phyloP scores from a whole-genome alignment of 495 filamentous ascomycete species.

The Trichoderma gamsii region DNA sequence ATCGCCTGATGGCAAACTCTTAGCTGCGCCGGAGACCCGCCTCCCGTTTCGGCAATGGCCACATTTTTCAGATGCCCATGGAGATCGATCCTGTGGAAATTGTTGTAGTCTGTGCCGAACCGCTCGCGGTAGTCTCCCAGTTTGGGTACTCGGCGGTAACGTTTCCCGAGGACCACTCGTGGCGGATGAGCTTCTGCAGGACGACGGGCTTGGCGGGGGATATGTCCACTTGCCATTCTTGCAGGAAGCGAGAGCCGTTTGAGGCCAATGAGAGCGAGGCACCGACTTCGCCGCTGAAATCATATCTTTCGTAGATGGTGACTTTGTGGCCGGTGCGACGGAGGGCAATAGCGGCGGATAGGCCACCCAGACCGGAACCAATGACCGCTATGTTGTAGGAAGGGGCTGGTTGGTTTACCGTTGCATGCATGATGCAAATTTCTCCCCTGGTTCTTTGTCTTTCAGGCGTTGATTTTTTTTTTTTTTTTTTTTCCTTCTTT shows the following conservation, averaged over 20 bases:
- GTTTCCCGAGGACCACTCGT: conserved; percentile 36
- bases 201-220: conserved; percentile 39
- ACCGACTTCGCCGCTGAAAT: conserved; percentile 43
- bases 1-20: conserved; percentile 38
- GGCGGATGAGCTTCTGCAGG: conserved; percentile 42
- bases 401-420: background rate
- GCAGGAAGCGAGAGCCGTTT: conserved; percentile 40
- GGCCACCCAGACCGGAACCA: conserved; percentile 45
- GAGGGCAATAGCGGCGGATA: conserved; percentile 42
- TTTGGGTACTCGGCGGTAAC: conserved; percentile 38
- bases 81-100: conserved; percentile 52
- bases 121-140: conserved; percentile 29
- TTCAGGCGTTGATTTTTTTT: background rate
- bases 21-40: conserved; percentile 36
- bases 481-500: background rate
- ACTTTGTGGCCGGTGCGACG: conserved; percentile 42
- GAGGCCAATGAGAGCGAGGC: conserved; percentile 44
- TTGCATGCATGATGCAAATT: background rate
- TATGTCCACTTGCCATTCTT: conserved; percentile 38
- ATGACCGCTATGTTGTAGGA: conserved; percentile 35
- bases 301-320: conserved; percentile 44
- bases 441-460: background rate
- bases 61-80: conserved; percentile 47
- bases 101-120: conserved; percentile 37
- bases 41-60: conserved; percentile 36